A percentile compares a stretch with the other conserved stretches of the same genome.
Evolutionary conservation across 2,329 filamentous ascomycete species (phyloP).

Genomic region (Hyphodiscus sp.): DNA sequence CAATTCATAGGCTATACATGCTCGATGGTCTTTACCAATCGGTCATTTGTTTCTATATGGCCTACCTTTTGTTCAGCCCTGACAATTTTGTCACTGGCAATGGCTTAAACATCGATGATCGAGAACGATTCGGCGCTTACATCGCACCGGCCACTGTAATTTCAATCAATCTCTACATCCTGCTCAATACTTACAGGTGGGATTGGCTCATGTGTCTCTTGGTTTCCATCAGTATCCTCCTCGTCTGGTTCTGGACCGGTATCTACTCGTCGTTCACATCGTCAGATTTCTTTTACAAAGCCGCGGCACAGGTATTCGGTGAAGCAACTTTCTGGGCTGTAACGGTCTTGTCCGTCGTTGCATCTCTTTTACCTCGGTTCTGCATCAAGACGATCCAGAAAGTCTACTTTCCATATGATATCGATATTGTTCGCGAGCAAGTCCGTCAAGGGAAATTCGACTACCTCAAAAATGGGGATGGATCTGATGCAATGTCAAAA

Average conservation of each 20-base stretch:
- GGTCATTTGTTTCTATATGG: slow-evolving; percentile 86
- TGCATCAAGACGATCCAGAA: slow-evolving; percentile 84
- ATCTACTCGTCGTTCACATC: slow-evolving; percentile 54
- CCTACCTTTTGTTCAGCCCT: slow-evolving; percentile 69
- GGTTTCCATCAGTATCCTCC: slow-evolving; percentile 71
- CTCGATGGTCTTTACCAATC: slow-evolving; percentile 91
- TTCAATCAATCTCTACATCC: slow-evolving; percentile 87
- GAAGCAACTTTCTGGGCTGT: slow-evolving; percentile 83
- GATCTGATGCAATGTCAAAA: slow-evolving; percentile 34
- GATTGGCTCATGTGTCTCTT: slow-evolving; percentile 92
- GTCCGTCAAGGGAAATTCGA: slow-evolving; percentile 76
- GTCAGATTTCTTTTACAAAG: slow-evolving; percentile 68
- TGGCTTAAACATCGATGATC: slow-evolving; percentile 71
- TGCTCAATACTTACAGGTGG: slow-evolving; percentile 97
- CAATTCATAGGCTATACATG: slow-evolving; percentile 73
- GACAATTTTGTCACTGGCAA: slow-evolving; percentile 64
- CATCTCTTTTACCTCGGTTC: slow-evolving; percentile 85
- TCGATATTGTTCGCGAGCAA: slow-evolving; percentile 95
- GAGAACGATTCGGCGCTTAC: slow-evolving; percentile 79
- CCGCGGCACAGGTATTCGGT: slow-evolving; percentile 72
- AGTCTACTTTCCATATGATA: slow-evolving; percentile 85
- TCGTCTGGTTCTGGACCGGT: slow-evolving; percentile 95
- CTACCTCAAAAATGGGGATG: slow-evolving; percentile 44
- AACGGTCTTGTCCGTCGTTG: slow-evolving; percentile 68
- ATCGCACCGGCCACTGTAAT: slow-evolving; percentile 78